Conservation (phyloP, 2,329 filamentous ascomycete species). For the Geoglossum cookeanum region DNA sequence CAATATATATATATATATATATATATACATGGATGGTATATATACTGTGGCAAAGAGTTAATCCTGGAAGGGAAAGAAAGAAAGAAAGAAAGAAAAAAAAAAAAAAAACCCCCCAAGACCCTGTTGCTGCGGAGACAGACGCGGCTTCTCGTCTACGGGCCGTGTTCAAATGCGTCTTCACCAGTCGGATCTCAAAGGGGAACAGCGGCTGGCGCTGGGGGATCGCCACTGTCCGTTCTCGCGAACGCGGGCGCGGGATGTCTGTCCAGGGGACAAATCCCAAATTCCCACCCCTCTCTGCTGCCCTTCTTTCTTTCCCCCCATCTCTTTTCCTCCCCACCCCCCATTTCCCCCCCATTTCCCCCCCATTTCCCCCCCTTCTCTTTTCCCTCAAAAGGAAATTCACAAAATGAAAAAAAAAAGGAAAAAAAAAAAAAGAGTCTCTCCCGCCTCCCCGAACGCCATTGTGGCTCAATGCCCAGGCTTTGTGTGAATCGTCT, state of each 20-base stretch:
- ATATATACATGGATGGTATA: no score
- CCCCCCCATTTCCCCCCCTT: background rate
- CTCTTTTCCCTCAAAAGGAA: background rate
- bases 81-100: background rate
- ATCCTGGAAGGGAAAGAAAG: background rate
- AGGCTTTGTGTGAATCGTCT: no score
- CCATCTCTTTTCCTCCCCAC: no score
- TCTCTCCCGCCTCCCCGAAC: background rate
- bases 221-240: no score
- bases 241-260: background rate
- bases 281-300: no score
- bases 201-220: no score
- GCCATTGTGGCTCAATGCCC: background rate
- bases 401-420: background rate
- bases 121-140: background rate
- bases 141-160: background rate
- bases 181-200: background rate
- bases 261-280: background rate
- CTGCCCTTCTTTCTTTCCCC: no score
- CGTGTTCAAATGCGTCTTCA: background rate
- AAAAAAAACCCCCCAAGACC: no score
- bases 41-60: no score
- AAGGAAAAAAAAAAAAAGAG: background rate
- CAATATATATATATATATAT: no score
- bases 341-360: no score